phyloP scores from a whole-genome alignment of 73 alveolate genomes.

The Uronychia binucleata region DNA sequence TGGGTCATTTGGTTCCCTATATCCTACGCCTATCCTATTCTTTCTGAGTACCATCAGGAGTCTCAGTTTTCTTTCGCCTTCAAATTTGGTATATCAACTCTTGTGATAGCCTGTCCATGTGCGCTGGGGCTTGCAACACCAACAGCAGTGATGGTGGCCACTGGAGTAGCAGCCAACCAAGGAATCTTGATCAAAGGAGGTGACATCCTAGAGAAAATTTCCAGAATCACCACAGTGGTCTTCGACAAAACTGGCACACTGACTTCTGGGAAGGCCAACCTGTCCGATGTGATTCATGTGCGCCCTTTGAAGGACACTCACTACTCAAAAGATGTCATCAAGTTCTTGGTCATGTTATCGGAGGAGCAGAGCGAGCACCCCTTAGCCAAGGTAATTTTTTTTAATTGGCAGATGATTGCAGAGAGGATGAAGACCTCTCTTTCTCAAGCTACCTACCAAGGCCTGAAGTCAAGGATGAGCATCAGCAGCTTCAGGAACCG shows the following conservation, averaged over 20 bases:
- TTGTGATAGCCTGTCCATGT: conserved; percentile 97
- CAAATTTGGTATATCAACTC: conserved; percentile 64
- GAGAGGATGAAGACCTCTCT: conserved; percentile 8
- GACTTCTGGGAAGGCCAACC: conserved; percentile 72
- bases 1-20: conserved; percentile 80
- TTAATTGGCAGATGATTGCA: too few relatives aligned
- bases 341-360: conserved; percentile 16
- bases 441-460: conserved; percentile 10
- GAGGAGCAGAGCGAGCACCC: conserved; percentile 73
- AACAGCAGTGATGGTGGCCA: conserved; percentile 96
- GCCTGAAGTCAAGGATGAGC: conserved; percentile 1
- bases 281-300: conserved; percentile 27
- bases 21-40: conserved; percentile 60
- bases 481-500: conserved; percentile 48
- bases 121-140: conserved; percentile 99
- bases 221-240: conserved; percentile 75
- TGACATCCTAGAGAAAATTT: conserved; percentile 74
- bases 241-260: conserved; percentile 98
- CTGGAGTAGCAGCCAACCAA: conserved; percentile 87
- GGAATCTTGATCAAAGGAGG: conserved; percentile 94
- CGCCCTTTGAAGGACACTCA: conserved; percentile 23
- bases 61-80: conserved; percentile 58
- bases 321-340: conserved; percentile 24
- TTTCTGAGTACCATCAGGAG: conserved; percentile 40
- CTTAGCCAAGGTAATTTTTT: conserved; percentile 74